These are phyloP conservation scores for Suillus americanus DNA, from an alignment of 768 basidiomycete species.

Conservation along the genomic window DNA sequence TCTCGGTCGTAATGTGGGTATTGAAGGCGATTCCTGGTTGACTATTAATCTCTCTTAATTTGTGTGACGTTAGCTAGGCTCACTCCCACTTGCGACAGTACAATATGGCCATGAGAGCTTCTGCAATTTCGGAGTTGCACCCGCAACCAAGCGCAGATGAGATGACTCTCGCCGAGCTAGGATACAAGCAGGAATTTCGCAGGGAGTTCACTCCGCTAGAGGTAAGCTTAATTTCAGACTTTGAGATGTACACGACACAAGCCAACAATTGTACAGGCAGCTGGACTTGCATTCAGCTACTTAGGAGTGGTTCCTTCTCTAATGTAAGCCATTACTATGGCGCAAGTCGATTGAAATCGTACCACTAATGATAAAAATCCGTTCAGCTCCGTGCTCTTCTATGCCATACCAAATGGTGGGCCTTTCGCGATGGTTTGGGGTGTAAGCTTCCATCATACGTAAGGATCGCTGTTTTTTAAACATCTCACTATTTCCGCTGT, in stretches of 20 bases:
- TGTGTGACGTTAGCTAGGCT: background rate
- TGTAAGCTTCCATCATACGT: background rate
- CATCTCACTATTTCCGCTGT: background rate
- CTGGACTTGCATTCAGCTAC: background rate
- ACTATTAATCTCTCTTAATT: background rate
- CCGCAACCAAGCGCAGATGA: background rate
- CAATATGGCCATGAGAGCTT: background rate
- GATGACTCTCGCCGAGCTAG: background rate
- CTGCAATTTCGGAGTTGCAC: background rate
- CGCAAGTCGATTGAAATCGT: background rate
- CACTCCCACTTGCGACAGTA: background rate
- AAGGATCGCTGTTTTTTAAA: background rate
- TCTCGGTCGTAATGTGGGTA: background rate
- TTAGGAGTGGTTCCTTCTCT: background rate
- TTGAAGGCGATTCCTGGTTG: background rate
- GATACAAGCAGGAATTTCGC: background rate
- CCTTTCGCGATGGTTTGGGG: background rate
- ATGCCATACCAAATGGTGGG: background rate
- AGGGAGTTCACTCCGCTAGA: background rate
- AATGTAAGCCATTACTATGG: background rate
- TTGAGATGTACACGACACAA: background rate
- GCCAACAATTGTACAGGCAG: background rate
- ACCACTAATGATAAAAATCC: background rate
- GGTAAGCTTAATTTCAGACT: background rate
- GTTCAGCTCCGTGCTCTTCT: background rate